Conservation (phyloP, 805 yeast genomes). For the Sugiyamaella valdiviana region DNA sequence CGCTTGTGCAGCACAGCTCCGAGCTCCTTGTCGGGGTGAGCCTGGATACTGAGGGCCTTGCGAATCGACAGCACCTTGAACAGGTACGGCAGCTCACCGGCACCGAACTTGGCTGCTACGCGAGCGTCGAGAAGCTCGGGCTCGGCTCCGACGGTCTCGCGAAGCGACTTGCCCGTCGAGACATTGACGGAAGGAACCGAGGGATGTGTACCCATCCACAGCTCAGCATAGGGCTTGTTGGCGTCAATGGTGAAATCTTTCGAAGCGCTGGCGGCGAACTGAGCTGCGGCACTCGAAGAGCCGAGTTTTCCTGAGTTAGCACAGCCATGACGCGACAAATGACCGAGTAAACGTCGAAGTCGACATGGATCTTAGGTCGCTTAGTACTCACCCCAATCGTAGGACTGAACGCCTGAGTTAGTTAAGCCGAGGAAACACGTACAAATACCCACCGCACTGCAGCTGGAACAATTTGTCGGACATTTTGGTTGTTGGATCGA, state of each 20-base stretch:
- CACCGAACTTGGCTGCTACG: conserved; percentile 61
- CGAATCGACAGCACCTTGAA: conserved; percentile 91
- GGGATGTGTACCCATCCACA: conserved; percentile 99
- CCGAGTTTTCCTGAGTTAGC: conserved; percentile 60
- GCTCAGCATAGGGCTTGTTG: conserved; percentile 84
- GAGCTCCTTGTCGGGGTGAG: conserved; percentile 90
- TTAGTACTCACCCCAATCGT: conserved; percentile 80
- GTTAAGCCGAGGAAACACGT: conserved; percentile 28
- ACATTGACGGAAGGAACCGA: conserved; percentile 71
- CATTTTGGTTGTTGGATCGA: conserved; percentile 5
- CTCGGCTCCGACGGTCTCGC: conserved; percentile 55
- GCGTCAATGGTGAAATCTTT: conserved; percentile 58
- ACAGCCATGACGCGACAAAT: neutral
- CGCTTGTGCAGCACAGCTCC: conserved; percentile 67
- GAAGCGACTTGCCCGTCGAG: conserved; percentile 50
- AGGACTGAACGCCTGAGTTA: conserved; percentile 58
- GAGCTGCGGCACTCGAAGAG: conserved; percentile 78
- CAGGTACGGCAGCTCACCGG: conserved; percentile 78
- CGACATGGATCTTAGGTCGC: neutral
- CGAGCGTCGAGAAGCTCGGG: conserved; percentile 49
- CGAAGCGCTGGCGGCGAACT: conserved; percentile 68
- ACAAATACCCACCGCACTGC: conserved; percentile 34
- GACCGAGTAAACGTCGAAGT: neutral
- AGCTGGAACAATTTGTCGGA: conserved; percentile 26
- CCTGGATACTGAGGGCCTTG: conserved; percentile 92